Conservation (phyloP, 192 early-diverging fungal species). For the Backusella luteola region DNA sequence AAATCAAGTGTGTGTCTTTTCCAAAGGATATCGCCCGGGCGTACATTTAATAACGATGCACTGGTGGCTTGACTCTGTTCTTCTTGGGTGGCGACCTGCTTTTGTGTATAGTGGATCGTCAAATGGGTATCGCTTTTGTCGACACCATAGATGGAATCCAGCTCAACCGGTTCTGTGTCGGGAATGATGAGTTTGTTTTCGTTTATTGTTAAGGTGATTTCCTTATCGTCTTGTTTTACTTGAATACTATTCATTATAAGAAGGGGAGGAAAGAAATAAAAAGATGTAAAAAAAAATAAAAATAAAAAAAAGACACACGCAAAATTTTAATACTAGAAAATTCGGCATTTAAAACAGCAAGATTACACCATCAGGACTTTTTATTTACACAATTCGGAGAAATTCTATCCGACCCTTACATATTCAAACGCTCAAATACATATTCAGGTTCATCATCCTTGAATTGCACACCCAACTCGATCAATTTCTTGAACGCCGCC, state of each 20-base stretch:
- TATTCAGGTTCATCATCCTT: conserved; percentile 66
- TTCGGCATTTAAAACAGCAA: not conserved
- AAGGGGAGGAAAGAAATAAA: not conserved
- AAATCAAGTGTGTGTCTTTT: not conserved
- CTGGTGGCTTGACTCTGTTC: not conserved
- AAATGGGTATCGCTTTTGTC: not conserved
- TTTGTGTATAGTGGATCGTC: not conserved
- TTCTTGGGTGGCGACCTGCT: not conserved
- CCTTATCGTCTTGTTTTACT: not conserved
- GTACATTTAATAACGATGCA: not conserved
- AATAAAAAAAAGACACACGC: not conserved
- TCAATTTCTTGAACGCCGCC: conserved; percentile 78
- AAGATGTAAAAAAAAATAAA: not conserved
- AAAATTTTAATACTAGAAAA: not conserved
- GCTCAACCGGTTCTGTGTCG: not conserved
- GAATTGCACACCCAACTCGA: conserved; percentile 82
- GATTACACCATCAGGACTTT: not conserved
- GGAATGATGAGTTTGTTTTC: not conserved
- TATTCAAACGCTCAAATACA: conserved; percentile 57
- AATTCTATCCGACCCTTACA: conserved; percentile 26
- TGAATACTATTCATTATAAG: not conserved
- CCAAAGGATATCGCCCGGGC: not conserved
- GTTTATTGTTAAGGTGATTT: not conserved
- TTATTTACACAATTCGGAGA: not conserved
- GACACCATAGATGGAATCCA: not conserved